Conservation (phyloP, 1,284 basidiomycete genomes). For the Mixia osmundae region DNA sequence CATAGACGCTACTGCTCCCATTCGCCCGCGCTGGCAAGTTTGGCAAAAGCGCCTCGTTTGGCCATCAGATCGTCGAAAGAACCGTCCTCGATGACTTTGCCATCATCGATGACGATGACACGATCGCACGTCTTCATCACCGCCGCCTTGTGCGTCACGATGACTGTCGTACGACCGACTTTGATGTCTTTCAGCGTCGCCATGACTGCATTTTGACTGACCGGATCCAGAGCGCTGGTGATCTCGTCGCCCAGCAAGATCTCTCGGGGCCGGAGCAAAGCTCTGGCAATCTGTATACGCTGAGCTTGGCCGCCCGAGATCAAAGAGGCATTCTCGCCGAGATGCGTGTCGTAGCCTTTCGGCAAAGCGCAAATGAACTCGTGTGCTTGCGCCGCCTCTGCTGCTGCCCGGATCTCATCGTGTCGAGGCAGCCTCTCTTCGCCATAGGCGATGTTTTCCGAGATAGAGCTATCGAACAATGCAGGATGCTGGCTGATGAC, state of each 20-base stretch:
- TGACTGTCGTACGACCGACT: slow-evolving; percentile 50
- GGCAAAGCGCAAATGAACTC: slow-evolving; percentile 64
- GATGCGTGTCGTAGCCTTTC: slow-evolving; percentile 54
- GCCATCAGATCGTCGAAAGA: slow-evolving; percentile 45
- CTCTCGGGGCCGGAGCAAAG: slow-evolving; percentile 43
- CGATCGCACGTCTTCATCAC: slow-evolving; percentile 84
- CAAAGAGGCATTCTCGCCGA: slow-evolving; percentile 69
- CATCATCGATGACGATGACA: slow-evolving; percentile 56
- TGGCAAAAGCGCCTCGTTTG: slow-evolving; percentile 34
- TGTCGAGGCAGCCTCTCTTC: slow-evolving; percentile 25
- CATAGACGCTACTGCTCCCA: slow-evolving; percentile 44
- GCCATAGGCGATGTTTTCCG: slow-evolving; percentile 73
- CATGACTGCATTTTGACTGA: slow-evolving; percentile 55
- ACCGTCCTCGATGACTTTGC: slow-evolving; percentile 54
- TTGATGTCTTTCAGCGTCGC: slow-evolving; percentile 45
- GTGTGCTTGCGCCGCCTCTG: slow-evolving; percentile 51
- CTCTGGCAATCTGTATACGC: slow-evolving; percentile 71
- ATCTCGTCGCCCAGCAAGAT: slow-evolving; percentile 87
- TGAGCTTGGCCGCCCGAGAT: slow-evolving; percentile 91
- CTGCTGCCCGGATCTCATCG: slow-evolving; percentile 40
- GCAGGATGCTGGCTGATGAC: slow-evolving; percentile 67
- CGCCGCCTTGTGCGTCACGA: slow-evolving; percentile 78
- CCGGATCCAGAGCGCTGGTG: slow-evolving; percentile 65
- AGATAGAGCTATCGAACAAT: slow-evolving; percentile 60
- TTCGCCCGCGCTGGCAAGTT: slow-evolving; percentile 61